A percentile compares a stretch with the other conserved stretches of the same genome.
These are phyloP conservation scores for Brassica nigra DNA, from an alignment of 345 rosid genomes.

Conservation along the genomic window DNA sequence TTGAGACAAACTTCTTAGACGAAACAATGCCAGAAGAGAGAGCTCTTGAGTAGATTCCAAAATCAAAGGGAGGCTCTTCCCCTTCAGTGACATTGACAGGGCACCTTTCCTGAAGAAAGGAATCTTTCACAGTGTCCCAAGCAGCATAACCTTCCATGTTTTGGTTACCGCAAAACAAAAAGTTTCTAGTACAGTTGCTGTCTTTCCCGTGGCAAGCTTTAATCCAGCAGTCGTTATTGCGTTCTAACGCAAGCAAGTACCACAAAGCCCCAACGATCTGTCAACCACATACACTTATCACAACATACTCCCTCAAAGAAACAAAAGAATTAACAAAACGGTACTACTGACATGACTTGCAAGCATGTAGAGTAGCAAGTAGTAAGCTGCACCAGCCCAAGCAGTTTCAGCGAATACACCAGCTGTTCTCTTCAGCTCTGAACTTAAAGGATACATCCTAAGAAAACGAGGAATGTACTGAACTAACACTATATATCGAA, in stretches of 20 bases:
- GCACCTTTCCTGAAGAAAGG: slow-evolving; percentile 45
- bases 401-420: background rate
- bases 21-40: slow-evolving; percentile 70
- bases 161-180: slow-evolving; percentile 78
- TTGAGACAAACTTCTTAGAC: slow-evolving; percentile 68
- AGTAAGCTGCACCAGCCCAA: background rate
- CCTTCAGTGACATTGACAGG: slow-evolving; percentile 40
- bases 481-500: background rate
- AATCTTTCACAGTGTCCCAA: slow-evolving; percentile 48
- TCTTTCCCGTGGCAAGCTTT: slow-evolving; percentile 41
- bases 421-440: background rate
- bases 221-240: slow-evolving; percentile 83
- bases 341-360: slow-evolving; percentile 2
- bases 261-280: slow-evolving; percentile 97
- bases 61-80: slow-evolving; percentile 63
- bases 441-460: background rate
- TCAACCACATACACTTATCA: slow-evolving; percentile 6
- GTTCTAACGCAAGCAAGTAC: slow-evolving; percentile 86
- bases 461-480: background rate
- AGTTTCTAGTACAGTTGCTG: slow-evolving; percentile 45
- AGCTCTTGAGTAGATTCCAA: slow-evolving; percentile 71
- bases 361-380: background rate
- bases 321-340: background rate
- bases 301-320: background rate
- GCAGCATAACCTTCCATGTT: slow-evolving; percentile 47